phyloP scores from a whole-genome alignment of 2,329 filamentous ascomycete genomes.

The Botrytis paeoniae region DNA sequence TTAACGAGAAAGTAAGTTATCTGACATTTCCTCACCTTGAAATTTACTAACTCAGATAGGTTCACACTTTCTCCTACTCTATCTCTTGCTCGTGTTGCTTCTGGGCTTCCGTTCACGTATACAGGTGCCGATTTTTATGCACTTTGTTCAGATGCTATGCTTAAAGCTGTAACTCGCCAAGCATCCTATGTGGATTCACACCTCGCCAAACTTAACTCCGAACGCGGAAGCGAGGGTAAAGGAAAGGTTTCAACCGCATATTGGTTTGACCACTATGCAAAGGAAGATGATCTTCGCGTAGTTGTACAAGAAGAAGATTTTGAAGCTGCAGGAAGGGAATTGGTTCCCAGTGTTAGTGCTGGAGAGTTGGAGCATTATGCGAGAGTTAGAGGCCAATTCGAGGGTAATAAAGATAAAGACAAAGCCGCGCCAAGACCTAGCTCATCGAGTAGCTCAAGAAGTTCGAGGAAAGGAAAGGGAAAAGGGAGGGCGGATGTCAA shows the following conservation, averaged over 20 bases:
- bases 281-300: conserved; percentile 77
- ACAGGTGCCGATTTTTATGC: conserved; percentile 98
- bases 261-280: conserved; percentile 92
- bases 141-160: conserved; percentile 95
- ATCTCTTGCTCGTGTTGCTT: conserved; percentile 71
- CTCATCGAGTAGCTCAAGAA: conserved; percentile 14
- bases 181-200: conserved; percentile 80
- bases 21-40: conserved; percentile 13
- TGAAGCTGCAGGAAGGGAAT: conserved; percentile 71
- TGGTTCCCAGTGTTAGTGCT: conserved; percentile 89
- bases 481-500: conserved; percentile 24
- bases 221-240: conserved; percentile 32
- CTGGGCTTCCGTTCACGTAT: conserved; percentile 86
- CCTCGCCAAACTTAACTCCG: conserved; percentile 65
- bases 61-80: conserved; percentile 81
- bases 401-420: conserved; percentile 53
- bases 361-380: conserved; percentile 93
- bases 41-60: conserved; percentile 45
- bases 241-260: conserved; percentile 71
- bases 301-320: conserved; percentile 91
- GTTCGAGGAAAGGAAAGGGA: conserved; percentile 30
- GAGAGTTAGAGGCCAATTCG: conserved; percentile 76
- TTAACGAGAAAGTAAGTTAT: conserved; percentile 81
- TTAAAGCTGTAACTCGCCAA: conserved; percentile 94
- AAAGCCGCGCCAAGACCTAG: conserved; percentile 3